Base-by-base conservation (phyloP, 2,329 filamentous ascomycete genomes). In the Didymella exigua region DNA sequence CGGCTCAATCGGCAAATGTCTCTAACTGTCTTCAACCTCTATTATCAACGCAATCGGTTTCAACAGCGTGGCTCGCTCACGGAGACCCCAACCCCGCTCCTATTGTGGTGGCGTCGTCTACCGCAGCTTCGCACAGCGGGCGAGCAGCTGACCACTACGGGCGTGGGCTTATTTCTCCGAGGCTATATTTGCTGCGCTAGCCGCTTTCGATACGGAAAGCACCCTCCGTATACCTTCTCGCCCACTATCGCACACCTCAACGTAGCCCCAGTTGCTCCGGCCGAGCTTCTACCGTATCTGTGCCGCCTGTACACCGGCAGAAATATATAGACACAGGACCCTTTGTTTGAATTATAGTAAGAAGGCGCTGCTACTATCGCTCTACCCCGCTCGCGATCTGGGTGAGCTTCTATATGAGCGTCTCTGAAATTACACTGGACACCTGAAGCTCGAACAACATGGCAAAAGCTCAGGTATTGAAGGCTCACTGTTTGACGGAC, bases 401-500 rank as follows among this genome's bases (percentile, higher is more conserved):
- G 11, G 30, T 33, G 23, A 27, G 34, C 46, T 42, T 14, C 18
- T 42, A 42, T 27, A 42, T 37, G 29, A 50, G 24, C 41, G 26
- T 9, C 10, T 11, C 18, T 23, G 19, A 27, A 41, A 13, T 21
- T 23, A 18, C 41, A n/a, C 30, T 10, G 16, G 36, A 36, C n/a
- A 30, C 4, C 11, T 42, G 46, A 47, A 37, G 16, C 29, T 47
- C 42, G 13, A 30, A 31, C 56, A 58, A 40, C 55, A 75, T 75
- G 70, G 54, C 67, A 31, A 61, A 63, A 40, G 58, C 63, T 43
- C 60, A 62, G 51, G 57, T 62, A 43, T 56, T 71, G 14, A 48
- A 51, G 44, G 58, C 64, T 29, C 67, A 75, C 36, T 64, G 71
- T 49, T 64, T 81, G 49, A 67, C 65, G 5, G 60, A 71, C 7